A percentile compares a stretch with the other conserved stretches of the same genome.
Evolutionary conservation across 306 rosid genomes (phyloP).

Genomic region (Quercus bicolor): DNA sequence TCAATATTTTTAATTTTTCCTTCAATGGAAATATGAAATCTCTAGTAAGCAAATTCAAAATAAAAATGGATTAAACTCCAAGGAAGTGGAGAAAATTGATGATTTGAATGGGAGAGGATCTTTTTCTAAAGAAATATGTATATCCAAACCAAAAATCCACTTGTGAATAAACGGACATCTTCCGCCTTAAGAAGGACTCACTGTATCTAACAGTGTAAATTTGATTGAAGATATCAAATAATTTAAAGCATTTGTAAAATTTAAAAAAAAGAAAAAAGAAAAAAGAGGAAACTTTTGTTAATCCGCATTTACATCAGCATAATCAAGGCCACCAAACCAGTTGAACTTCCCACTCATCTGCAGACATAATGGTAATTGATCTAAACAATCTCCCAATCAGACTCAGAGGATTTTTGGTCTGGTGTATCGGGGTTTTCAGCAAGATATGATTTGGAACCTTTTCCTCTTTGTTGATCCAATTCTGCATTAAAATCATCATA

Average conservation of each 20-base stretch:
- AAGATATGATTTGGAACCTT: neutral
- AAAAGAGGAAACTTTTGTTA: no score
- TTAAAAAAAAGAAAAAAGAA: rapidly evolving
- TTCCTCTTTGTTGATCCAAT: neutral
- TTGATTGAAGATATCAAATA: neutral
- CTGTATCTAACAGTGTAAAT: neutral
- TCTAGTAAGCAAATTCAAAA: no score
- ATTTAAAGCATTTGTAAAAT: neutral
- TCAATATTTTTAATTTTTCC: no score
- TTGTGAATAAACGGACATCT: slow-evolving; percentile 3
- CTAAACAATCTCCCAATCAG: no score
- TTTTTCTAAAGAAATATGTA: no score
- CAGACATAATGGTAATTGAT: no score
- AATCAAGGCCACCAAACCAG: neutral
- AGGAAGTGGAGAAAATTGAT: no score
- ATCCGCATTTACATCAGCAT: neutral
- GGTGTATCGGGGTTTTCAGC: neutral
- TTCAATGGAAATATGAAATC: no score
- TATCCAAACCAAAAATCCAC: neutral
- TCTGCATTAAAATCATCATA: neutral
- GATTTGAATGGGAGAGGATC: no score
- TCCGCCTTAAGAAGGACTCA: neutral
- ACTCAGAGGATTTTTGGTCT: no score
- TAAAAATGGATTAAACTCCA: no score
- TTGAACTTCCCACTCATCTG: neutral